Evolutionary conservation across 2,329 filamentous ascomycete species (phyloP).

Genomic region (Cercospora brassicicola): DNA sequence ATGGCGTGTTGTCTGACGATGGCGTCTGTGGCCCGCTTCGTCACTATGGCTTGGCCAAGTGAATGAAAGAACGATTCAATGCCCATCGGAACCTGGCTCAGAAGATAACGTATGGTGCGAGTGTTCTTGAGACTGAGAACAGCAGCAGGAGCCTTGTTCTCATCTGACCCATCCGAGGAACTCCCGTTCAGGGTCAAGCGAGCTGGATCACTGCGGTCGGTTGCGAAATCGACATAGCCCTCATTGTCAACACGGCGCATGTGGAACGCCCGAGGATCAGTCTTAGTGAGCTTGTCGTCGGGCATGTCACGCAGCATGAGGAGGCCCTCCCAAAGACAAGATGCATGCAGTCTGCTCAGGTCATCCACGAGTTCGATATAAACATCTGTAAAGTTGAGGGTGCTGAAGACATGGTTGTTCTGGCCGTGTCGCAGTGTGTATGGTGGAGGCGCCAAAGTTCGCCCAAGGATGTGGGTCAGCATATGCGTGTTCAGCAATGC

Average conservation of each 20-base stretch:
- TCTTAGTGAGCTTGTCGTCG: constrained; percentile 59
- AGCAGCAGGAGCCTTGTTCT: constrained; percentile 19
- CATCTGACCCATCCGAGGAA: constrained; percentile 10
- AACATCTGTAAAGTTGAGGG: constrained; percentile 81
- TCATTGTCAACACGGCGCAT: constrained; percentile 34
- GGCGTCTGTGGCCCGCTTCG: constrained; percentile 65
- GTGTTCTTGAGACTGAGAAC: constrained; percentile 67
- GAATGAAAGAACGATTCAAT: constrained; percentile 85
- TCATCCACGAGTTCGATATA: constrained; percentile 72
- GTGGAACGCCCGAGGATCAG: constrained; percentile 42
- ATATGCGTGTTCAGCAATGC: constrained; percentile 74
- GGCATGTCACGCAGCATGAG: constrained; percentile 72
- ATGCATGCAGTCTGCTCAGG: constrained; percentile 74
- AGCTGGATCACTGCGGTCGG: constrained; percentile 17
- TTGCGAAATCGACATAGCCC: constrained; percentile 32
- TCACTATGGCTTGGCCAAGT: constrained; percentile 76
- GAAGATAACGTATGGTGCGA: constrained; percentile 70
- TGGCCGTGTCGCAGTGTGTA: constrained; percentile 43
- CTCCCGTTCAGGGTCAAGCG: constrained; percentile 8
- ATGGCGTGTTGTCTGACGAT: constrained; percentile 62
- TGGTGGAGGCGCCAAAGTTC: constrained; percentile 32
- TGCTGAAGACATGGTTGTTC: constrained; percentile 67
- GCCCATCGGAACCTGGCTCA: constrained; percentile 74
- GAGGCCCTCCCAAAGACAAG: constrained; percentile 82
- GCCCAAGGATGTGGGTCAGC: constrained; percentile 68